Conservation (phyloP, 345 rosid species). For the Aurinia saxatilis region DNA sequence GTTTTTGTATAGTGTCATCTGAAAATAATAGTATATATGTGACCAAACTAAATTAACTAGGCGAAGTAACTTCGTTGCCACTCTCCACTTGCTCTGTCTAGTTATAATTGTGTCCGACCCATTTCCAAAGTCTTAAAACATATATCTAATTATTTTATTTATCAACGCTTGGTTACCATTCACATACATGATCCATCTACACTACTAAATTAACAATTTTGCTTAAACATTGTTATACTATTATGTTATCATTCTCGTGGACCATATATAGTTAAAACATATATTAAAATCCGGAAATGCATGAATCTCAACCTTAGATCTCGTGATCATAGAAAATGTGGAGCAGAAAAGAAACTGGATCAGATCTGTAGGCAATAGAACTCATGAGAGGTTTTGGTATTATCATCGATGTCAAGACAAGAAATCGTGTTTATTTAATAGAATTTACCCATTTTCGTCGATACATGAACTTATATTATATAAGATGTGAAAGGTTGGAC, state of each 20-base stretch:
- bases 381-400: not conserved
- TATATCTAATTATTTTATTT: not conserved
- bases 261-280: no score
- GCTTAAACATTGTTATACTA: not conserved
- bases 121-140: not conserved
- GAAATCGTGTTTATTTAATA: not conserved
- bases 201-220: not conserved
- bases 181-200: not conserved
- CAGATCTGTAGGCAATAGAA: slow-evolving; percentile 10
- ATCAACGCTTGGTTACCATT: slow-evolving; percentile 1
- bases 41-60: no score
- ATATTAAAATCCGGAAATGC: not conserved
- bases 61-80: slow-evolving; percentile 5
- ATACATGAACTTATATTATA: slow-evolving; percentile 11
- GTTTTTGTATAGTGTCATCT: not conserved
- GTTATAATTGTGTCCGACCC: slow-evolving; percentile 19
- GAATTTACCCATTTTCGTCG: slow-evolving; percentile 16
- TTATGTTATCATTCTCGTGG: not conserved
- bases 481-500: slow-evolving; percentile 25
- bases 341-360: slow-evolving; percentile 12
- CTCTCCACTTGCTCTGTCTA: slow-evolving; percentile 23
- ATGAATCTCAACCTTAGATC: slow-evolving; percentile 1
- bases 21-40: no score
- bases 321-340: slow-evolving; percentile 5
- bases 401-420: slow-evolving; percentile 14